These are phyloP conservation scores for Phytophthora pini DNA, from an alignment of 352 stramenopile genomes.

Conservation along the genomic window DNA sequence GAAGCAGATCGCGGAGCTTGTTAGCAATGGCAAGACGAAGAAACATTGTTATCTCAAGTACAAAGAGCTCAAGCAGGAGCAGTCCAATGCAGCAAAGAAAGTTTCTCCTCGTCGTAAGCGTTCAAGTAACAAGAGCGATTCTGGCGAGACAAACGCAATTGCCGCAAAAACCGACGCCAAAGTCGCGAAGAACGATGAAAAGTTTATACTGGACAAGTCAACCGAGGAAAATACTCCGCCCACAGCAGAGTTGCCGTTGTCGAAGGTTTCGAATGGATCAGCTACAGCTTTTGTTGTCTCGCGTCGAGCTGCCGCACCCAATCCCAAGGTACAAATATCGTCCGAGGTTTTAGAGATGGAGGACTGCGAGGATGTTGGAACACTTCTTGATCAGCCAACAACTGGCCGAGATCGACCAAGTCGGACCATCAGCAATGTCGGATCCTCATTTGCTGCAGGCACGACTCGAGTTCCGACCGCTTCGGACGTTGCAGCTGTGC, in stretches of 20 bases:
- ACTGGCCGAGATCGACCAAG: conserved; percentile 3
- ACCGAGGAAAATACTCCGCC: not conserved
- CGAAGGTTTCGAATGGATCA: conserved; percentile 3
- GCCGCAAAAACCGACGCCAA: conserved; percentile 3
- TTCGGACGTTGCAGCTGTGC: conserved; percentile 58
- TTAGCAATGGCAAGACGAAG: conserved; percentile 73
- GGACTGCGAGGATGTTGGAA: conserved; percentile 59
- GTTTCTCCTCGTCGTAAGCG: conserved; percentile 31
- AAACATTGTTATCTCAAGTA: conserved; percentile 89
- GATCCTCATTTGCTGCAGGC: not conserved
- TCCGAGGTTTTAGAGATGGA: conserved; percentile 51
- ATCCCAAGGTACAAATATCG: not conserved
- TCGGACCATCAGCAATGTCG: conserved; percentile 1
- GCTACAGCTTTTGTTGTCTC: conserved; percentile 20
- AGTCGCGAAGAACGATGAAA: not conserved
- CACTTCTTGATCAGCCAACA: conserved; percentile 19
- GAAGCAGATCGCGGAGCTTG: conserved; percentile 66
- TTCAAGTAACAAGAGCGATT: conserved; percentile 12
- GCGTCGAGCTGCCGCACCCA: conserved; percentile 4
- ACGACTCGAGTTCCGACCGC: conserved; percentile 31
- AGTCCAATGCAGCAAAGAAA: conserved; percentile 42
- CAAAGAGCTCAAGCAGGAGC: conserved; percentile 81
- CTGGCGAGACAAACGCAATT: not conserved
- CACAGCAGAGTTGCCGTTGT: conserved; percentile 2
- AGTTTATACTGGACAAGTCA: conserved; percentile 5